Conservation (phyloP, 768 basidiomycete genomes). For the Pilatotrama ljubarskyi region DNA sequence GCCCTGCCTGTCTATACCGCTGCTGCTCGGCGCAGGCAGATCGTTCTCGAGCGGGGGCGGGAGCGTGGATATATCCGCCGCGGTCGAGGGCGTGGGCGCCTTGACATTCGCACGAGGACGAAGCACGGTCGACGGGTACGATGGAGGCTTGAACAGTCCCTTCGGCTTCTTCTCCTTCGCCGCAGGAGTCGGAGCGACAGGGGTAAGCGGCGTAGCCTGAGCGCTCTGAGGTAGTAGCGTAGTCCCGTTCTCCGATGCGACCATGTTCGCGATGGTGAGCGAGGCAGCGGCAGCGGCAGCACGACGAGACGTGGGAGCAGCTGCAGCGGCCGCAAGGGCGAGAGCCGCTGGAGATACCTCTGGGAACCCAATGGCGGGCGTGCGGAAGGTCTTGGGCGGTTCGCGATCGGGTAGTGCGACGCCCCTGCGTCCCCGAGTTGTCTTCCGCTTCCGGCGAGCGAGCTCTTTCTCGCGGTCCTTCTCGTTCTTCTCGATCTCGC, state of each 20-base stretch:
- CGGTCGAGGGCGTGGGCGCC: conserved; percentile 67
- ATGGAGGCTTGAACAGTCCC: conserved; percentile 73
- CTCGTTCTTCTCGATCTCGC: conserved; percentile 86
- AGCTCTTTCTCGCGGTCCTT: conserved; percentile 93
- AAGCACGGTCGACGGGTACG: conserved; percentile 53
- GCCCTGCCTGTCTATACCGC: conserved; percentile 48
- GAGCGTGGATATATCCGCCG: conserved; percentile 58
- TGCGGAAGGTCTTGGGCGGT: conserved; percentile 87
- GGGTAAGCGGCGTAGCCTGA: conserved; percentile 39
- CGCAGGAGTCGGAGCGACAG: conserved; percentile 39
- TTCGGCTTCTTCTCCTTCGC: conserved; percentile 69
- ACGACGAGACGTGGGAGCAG: conserved; percentile 69
- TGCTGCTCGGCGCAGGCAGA: conserved; percentile 43
- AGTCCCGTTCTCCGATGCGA: conserved; percentile 87
- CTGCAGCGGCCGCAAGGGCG: conserved; percentile 63
- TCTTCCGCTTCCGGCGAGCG: conserved; percentile 80
- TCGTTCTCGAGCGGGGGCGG: conserved; percentile 64
- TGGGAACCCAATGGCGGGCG: conserved; percentile 83
- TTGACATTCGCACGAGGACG: conserved; percentile 59
- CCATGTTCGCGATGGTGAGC: conserved; percentile 87
- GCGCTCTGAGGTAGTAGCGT: conserved; percentile 45
- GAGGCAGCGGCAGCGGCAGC: conserved; percentile 87
- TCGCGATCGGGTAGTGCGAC: conserved; percentile 91
- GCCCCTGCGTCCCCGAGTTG: conserved; percentile 79
- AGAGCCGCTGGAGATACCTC: conserved; percentile 72